Base-by-base conservation (phyloP, 1,284 basidiomycete genomes). In the Limonomyces culmigenus region DNA sequence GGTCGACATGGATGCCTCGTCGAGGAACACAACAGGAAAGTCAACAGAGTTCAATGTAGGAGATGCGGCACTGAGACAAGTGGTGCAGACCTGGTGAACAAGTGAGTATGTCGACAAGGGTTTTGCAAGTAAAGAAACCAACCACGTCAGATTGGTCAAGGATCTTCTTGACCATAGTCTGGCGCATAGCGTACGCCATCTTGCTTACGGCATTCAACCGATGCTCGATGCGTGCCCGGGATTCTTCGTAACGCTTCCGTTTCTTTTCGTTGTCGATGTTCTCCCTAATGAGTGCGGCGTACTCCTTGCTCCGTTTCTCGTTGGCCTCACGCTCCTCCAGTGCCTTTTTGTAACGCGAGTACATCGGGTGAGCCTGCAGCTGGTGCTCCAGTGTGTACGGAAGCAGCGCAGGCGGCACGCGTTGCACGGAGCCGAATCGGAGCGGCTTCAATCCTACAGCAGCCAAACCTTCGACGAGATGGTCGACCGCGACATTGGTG, bases 1-100 rank as follows among this genome's bases (percentile, higher is more conserved):
- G 2, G 88, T 93, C 10, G 86, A 89, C 87, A 93, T 95, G 6
- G 83, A 86, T 2, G 88, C 91, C 55, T 96, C 92, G 52, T 96
- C 91, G 19, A 96, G 58, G 49, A 95, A 91, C 5, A 96, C 88
- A 21, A 95, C 69, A 1, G 91, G 92, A 49, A 95, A 92, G 50
- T 96, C 91, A 31, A 78, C 66, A 13, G 73, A 65, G 42, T 71
- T 66, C 39, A 79, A 51, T 1, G 65, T 58, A 20, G 52, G 50
- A 13, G 67, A 71, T 6, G 74, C 77, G 3, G 83, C 70, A 0
- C 78, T 75, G 31, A 88, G 65, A 48, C 83, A 87, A 0, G 85
- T 88, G 6, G 85, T 81, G 50, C 85, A 88, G 38, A 88, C 70
- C 84, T 86, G 41, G 11, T 25, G 17, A 27, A 34, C 35, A 40